Conservation (phyloP, 257 asterid genomes). For the Primulina tabacum region DNA sequence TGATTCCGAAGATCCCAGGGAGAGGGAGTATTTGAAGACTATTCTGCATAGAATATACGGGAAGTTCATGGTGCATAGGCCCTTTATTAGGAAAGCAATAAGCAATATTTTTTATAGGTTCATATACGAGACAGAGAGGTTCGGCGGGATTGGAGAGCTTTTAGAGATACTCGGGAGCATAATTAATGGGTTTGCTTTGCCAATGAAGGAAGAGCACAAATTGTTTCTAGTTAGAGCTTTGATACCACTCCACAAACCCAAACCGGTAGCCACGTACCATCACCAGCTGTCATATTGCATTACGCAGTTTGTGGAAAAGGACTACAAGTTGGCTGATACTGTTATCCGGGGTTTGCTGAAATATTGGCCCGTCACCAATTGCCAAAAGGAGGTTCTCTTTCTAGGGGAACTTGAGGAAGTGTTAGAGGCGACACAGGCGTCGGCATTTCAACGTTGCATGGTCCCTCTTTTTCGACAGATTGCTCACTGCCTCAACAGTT, state of each 20-base stretch:
- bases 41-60: constrained; percentile 25
- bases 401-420: constrained; percentile 28
- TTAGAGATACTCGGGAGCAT: constrained; percentile 27
- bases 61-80: constrained; percentile 31
- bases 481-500: constrained; percentile 24
- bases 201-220: constrained; percentile 30
- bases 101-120: constrained; percentile 30
- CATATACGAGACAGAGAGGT: constrained; percentile 26
- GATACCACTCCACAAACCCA: constrained; percentile 29
- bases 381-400: constrained; percentile 31
- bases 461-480: constrained; percentile 24
- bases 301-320: constrained; percentile 30
- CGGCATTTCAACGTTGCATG: constrained; percentile 24
- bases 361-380: constrained; percentile 33
- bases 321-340: constrained; percentile 27
- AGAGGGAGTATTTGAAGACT: constrained; percentile 29
- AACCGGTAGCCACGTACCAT: constrained; percentile 21
- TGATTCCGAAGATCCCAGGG: constrained; percentile 29
- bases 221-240: constrained; percentile 23
- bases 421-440: constrained; percentile 23
- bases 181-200: constrained; percentile 26
- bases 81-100: constrained; percentile 29
- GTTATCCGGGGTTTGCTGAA: constrained; percentile 31
- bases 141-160: constrained; percentile 27
- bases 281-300: constrained; percentile 32